Base-by-base conservation (phyloP, 1,284 basidiomycete species). In the Sanguinoderma infundibulare region DNA sequence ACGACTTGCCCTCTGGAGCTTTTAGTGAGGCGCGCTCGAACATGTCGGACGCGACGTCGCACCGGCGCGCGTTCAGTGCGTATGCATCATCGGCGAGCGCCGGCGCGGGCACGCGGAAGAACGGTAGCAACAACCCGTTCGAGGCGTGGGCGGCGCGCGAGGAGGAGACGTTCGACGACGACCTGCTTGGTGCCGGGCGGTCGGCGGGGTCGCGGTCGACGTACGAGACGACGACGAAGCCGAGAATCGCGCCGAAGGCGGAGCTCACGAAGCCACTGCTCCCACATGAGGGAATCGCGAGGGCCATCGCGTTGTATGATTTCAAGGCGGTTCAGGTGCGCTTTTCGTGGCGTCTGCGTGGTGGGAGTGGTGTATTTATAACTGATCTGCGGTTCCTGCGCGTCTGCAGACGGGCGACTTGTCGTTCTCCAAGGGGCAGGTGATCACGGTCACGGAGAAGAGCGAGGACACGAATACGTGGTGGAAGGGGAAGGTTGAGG, bases 401-500 rank as follows among this genome's bases (percentile, higher is more conserved):
- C 10, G 20, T 57, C 59, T 60, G n/a, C 63, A 94, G 89, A 68
- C 79, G 12, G 94, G 92, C 1, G 95, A 98, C 75, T 73, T 98
- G 44, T 89, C 90, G 0, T 92, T 98, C 73, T 81, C 78, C n/a
- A 94, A 91, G 73, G 94, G 94, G 0, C 89, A 96, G 65, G 83
- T 96, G 17, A 89, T 98, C 58, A 82, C 79, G 10, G 82, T 97
- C 17, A 85, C 87, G 20, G 82, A 90, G 72, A 91, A 86, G 77
- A 94, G 87, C 62, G 83, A 89, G 40, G 92, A 84, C 44, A 87
- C 81, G 20, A 88, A 94, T 71, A 90, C 94, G 65, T 96, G 94
- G 94, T 94, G 91, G 91, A 89, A 80, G 17, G 92, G 82, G 3
- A 75, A 75, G 55, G 56, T 80, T 2, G 74, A 77, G 5, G 74